Base-by-base conservation (phyloP, 257 asterid species). In the Solanum okadae region DNA sequence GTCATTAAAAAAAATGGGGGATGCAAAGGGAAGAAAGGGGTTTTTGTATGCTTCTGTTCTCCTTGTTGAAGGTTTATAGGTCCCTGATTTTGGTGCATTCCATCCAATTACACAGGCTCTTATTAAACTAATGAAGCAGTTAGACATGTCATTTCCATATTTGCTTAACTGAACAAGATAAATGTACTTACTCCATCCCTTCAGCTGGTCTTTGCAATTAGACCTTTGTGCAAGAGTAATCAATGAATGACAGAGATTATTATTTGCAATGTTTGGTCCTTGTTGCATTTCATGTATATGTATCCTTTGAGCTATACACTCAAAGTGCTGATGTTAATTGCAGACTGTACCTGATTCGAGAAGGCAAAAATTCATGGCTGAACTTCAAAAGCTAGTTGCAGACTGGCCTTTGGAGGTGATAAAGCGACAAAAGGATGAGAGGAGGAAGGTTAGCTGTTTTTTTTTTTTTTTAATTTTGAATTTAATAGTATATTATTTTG, bases 321-420 rank as follows among this genome's bases (percentile, higher is more conserved):
- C 13, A 78, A 34, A 52, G 22, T 79, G 61, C 52, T 61, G 23
- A 86, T 67, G 37, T 49, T 70, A 35, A 10, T 88, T 89, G 83
- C 93, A 95, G 98, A 91, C 89, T 81, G 88, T 92, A 87, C 44
- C 94, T 10, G 94, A 92, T 42, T 86, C 91, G 33, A 93, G 90
- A 88, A 93, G 89, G 95, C 90, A 92, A 88, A 88, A 75, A 52
- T 75, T 94, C 34, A 73, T 85, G 87, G 90, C 72, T 87, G 96
- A 96, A 91, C 97, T 96, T 89, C 98, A 96, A 81, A 93, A 93
- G 96, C 94, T 96, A 88, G 96, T 89, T 35, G 89, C 91, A 8
- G 93, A 93, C 72, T 96, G 99, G 99, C 94, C 97, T 56, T 89
- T 91, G 92, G 94, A 94, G 90, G 95, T 96, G 88, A 67, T 93